A percentile compares a stretch with the other conserved stretches of the same genome.
phyloP scores from a whole-genome alignment of 2,329 filamentous ascomycete species.

The Akanthomyces uredinophilus region DNA sequence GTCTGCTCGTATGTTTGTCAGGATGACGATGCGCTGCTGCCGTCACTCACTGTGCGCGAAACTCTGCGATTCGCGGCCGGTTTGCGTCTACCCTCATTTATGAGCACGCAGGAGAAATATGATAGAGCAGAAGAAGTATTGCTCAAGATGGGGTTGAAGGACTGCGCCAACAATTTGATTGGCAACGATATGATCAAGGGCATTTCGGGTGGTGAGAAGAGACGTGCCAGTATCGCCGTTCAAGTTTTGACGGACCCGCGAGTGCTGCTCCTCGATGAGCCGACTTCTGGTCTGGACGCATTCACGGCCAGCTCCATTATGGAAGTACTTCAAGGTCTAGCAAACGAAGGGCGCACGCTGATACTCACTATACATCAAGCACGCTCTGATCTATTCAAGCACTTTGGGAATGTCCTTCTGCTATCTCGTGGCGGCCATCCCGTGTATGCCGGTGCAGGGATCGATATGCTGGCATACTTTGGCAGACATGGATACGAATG shows the following conservation, averaged over 20 bases:
- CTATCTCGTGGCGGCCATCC: conserved; percentile 64
- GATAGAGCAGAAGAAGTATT: conserved; percentile 66
- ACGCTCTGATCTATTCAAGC: conserved; percentile 64
- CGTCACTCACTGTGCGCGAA: conserved; percentile 70
- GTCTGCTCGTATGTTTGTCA: conserved; percentile 74
- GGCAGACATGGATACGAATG: conserved; percentile 55
- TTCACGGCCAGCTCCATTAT: conserved; percentile 75
- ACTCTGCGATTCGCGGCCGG: conserved; percentile 67
- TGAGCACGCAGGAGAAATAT: conserved; percentile 63
- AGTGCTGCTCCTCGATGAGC: conserved; percentile 69
- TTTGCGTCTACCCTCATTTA: conserved; percentile 63
- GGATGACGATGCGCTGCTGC: conserved; percentile 69
- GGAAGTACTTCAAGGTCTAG: conserved; percentile 65
- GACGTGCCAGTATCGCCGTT: conserved; percentile 70
- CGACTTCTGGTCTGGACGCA: conserved; percentile 70
- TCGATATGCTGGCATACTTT: conserved; percentile 63
- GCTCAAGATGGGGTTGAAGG: conserved; percentile 70
- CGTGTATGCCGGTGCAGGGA: conserved; percentile 61
- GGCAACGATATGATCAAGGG: conserved; percentile 70
- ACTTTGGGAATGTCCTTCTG: conserved; percentile 67
- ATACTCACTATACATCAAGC: conserved; percentile 77
- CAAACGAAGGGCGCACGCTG: conserved; percentile 67
- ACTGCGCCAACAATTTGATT: conserved; percentile 70
- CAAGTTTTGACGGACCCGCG: conserved; percentile 72
- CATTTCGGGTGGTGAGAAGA: conserved; percentile 74